These are phyloP conservation scores for Trypethelium eluteriae DNA, from an alignment of 495 filamentous ascomycete species.

Conservation along the genomic window DNA sequence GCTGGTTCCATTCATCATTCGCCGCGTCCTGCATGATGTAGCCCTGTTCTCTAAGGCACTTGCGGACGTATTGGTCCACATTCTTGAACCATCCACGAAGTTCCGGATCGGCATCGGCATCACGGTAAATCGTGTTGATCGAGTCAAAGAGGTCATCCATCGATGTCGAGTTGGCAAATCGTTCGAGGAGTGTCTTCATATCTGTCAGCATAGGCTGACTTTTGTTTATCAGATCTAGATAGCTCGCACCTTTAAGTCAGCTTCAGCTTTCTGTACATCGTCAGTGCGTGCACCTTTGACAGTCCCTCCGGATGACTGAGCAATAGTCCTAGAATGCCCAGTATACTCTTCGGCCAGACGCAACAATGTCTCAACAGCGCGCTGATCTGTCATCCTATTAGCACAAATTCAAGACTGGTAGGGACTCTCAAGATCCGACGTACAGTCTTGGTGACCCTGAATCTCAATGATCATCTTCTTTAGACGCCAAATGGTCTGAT, in stretches of 20 bases:
- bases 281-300: slow-evolving; percentile 62
- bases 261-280: slow-evolving; percentile 60
- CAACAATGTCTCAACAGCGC: slow-evolving; percentile 79
- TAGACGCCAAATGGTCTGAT: slow-evolving; percentile 83
- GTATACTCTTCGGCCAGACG: slow-evolving; percentile 78
- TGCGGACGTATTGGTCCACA: slow-evolving; percentile 68
- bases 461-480: slow-evolving; percentile 98
- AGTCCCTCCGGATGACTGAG: slow-evolving; percentile 53
- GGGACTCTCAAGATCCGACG: slow-evolving; percentile 24
- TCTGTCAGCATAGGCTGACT: slow-evolving; percentile 43
- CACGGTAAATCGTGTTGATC: slow-evolving; percentile 79
- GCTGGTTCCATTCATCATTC: slow-evolving; percentile 71
- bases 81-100: slow-evolving; percentile 83
- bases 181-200: slow-evolving; percentile 73
- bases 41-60: slow-evolving; percentile 78
- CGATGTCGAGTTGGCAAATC: slow-evolving; percentile 92
- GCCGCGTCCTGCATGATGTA: slow-evolving; percentile 80
- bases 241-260: slow-evolving; percentile 62
- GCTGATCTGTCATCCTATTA: slow-evolving; percentile 51
- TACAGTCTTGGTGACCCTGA: slow-evolving; percentile 84
- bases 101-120: slow-evolving; percentile 83
- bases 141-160: slow-evolving; percentile 76
- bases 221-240: slow-evolving; percentile 29
- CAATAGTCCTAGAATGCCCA: slow-evolving; percentile 59
- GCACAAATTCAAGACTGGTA: background rate